These are phyloP conservation scores for Dryadomyces quercivorus DNA, from an alignment of 2,329 filamentous ascomycete genomes.

Conservation along the genomic window DNA sequence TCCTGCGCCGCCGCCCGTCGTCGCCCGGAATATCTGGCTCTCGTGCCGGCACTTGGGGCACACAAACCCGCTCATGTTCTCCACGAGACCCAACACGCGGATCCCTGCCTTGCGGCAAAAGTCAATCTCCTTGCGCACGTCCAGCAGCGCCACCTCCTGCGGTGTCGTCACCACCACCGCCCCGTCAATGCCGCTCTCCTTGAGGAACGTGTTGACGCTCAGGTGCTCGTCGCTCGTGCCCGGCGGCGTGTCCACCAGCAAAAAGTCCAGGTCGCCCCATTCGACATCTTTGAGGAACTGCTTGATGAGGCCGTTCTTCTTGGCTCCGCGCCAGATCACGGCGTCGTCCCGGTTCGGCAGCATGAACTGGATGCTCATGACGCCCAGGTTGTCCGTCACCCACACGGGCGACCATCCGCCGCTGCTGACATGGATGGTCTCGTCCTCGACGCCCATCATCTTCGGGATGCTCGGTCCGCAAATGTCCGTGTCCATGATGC, in stretches of 20 bases:
- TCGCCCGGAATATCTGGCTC: constrained; percentile 79
- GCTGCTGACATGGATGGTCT: constrained; percentile 84
- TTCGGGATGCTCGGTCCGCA: constrained; percentile 94
- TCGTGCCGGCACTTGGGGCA: constrained; percentile 80
- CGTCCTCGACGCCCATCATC: constrained; percentile 94
- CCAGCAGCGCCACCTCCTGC: constrained; percentile 82
- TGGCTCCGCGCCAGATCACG: constrained; percentile 93
- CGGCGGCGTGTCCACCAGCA: constrained; percentile 90
- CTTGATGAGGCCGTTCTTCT: constrained; percentile 98
- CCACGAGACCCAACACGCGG: constrained; percentile 73
- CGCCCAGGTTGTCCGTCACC: constrained; percentile 84
- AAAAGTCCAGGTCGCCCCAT: constrained; percentile 89
- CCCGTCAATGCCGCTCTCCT: constrained; percentile 84
- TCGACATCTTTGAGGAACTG: constrained; percentile 96
- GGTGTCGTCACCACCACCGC: constrained; percentile 90
- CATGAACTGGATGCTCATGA: constrained; percentile 99
- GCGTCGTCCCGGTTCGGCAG: constrained; percentile 86
- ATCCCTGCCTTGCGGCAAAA: constrained; percentile 95
- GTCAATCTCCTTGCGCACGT: constrained; percentile 94
- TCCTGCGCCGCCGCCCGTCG: constrained; percentile 72
- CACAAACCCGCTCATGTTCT: constrained; percentile 97
- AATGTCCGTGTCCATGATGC: constrained; percentile 97
- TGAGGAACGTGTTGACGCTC: constrained; percentile 82
- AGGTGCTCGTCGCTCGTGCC: constrained; percentile 94
- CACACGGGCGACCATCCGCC: constrained; percentile 92